phyloP scores from a whole-genome alignment of 768 basidiomycete genomes.

The Dioszegia crocea region DNA sequence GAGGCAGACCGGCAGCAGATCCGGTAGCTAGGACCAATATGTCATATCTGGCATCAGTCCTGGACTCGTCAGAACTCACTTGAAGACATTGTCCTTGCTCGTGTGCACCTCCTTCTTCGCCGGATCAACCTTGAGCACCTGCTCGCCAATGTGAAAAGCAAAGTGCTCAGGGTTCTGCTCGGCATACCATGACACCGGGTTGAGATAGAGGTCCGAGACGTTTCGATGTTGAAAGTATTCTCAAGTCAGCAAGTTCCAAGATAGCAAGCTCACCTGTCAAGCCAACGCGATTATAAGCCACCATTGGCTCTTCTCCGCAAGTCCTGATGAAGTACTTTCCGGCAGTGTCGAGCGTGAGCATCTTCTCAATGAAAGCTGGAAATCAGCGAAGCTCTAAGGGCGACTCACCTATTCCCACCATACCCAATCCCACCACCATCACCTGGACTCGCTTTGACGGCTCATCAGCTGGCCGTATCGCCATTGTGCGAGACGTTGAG shows the following conservation, averaged over 20 bases:
- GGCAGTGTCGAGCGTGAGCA: slow-evolving; percentile 58
- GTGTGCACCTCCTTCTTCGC: slow-evolving; percentile 50
- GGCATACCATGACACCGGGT: slow-evolving; percentile 60
- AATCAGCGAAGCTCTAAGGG: neutral
- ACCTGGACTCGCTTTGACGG: slow-evolving; percentile 26
- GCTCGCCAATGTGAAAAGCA: slow-evolving; percentile 44
- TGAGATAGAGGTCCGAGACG: slow-evolving; percentile 61
- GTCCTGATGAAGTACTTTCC: slow-evolving; percentile 58
- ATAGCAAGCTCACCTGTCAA: slow-evolving; percentile 49
- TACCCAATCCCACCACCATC: slow-evolving; percentile 58
- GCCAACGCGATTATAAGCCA: slow-evolving; percentile 45
- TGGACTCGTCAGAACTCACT: neutral
- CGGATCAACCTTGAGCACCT: slow-evolving; percentile 40
- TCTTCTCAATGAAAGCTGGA: slow-evolving; percentile 65
- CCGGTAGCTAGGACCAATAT: slow-evolving; percentile 68
- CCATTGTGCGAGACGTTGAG: neutral
- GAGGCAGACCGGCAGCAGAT: slow-evolving; percentile 62
- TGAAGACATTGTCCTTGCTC: slow-evolving; percentile 8
- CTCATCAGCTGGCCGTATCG: neutral
- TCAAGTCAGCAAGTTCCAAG: neutral
- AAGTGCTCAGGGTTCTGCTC: slow-evolving; percentile 61
- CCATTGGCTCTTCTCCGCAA: slow-evolving; percentile 58
- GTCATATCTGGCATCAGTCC: slow-evolving; percentile 53
- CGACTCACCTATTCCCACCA: slow-evolving; percentile 57
- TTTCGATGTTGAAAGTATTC: slow-evolving; percentile 63